Evolutionary conservation across 768 basidiomycete genomes (phyloP).

Genomic region (Boletellus ananas): DNA sequence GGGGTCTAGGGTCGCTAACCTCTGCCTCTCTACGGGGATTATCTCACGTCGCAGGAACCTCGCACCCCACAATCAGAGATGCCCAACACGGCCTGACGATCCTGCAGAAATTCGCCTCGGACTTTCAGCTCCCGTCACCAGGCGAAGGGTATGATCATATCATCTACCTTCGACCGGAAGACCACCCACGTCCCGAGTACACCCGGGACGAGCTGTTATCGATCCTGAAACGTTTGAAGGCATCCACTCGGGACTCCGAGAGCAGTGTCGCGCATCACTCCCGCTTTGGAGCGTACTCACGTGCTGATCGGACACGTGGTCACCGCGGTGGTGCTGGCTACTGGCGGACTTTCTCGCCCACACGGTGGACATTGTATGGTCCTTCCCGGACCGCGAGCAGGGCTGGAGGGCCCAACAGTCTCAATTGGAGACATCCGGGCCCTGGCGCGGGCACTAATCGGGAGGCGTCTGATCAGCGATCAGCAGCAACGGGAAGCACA

Average conservation of each 20-base stretch:
- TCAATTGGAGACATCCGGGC: slow-evolving; percentile 18
- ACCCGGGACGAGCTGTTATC: slow-evolving; percentile 46
- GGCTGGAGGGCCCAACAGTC: slow-evolving; percentile 9
- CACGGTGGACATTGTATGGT: slow-evolving; percentile 13
- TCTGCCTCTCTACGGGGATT: slow-evolving; percentile 5
- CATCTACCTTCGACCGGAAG: slow-evolving; percentile 33
- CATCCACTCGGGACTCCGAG: slow-evolving; percentile 22
- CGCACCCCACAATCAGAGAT: slow-evolving; percentile 73
- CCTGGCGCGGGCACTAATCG: slow-evolving; percentile 9
- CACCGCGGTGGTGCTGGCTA: slow-evolving; percentile 12
- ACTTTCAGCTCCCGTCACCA: slow-evolving; percentile 52
- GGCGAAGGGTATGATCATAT: slow-evolving; percentile 68
- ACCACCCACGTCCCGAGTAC: slow-evolving; percentile 44
- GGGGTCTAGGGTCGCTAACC: slow-evolving; percentile 8
- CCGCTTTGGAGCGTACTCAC: slow-evolving; percentile 10
- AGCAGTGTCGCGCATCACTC: slow-evolving; percentile 6
- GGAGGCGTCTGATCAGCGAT: slow-evolving; percentile 17
- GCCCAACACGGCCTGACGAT: slow-evolving; percentile 55
- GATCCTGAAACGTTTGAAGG: slow-evolving; percentile 48
- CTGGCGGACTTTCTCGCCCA: slow-evolving; percentile 10
- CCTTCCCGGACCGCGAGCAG: slow-evolving; percentile 15
- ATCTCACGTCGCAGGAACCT: slow-evolving; percentile 46
- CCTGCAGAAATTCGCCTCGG: slow-evolving; percentile 61
- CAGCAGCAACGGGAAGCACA: slow-evolving; percentile 4
- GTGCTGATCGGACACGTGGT: slow-evolving; percentile 19